Evolutionary conservation across 176 grass and related monocot genomes (phyloP), one percentile per base, ranked within the genome.

Genomic region (Puya raimondii): DNA sequence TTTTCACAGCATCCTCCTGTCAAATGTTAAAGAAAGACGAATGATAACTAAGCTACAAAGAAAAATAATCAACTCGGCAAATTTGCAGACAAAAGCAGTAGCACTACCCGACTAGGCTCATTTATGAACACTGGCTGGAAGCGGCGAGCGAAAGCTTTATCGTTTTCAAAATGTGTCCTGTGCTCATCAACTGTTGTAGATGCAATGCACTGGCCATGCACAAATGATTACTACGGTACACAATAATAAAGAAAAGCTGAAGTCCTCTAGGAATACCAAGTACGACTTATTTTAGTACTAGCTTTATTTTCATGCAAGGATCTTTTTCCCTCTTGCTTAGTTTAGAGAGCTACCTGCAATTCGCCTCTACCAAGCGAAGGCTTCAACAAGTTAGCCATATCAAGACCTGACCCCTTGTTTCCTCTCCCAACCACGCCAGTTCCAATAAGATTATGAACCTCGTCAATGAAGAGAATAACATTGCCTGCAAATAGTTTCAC

Each of bases 181-280:
- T 92, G 82, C 79, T 97, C 94, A 69, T 84, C 87, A 50, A 97
- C 26, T 61, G 94, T 97, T 67, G 94, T 97, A 65, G 94, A 88
- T 47, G 89, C 94, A 67, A 97, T 97, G 72, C 94, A 97, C 89
- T 92, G 68, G 9, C 49, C 68, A 70, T 49, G 57, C 23, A 80
- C 63, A 75, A 63, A 10, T 50, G 54, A 20, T 58, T 63, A 42
- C 33, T 42, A 42, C 53, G 49, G 53, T 61, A 73, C 25, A 15
- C 33, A 48, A 9, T 4, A 12, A 73, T 11, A 63, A 20, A 48
- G 25, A 26, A 1, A 26, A 26, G 56, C 42, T 15, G 22, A 51
- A 70, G 20, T 12, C 59, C 1, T 18, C 27, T 29, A 58, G 27
- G 4, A 42, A 42, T 42, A 42, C 4, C 33, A 42, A 42, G 7